Conservation (phyloP, 106 monocot genomes). For the Alisma plantagoaquatica region DNA sequence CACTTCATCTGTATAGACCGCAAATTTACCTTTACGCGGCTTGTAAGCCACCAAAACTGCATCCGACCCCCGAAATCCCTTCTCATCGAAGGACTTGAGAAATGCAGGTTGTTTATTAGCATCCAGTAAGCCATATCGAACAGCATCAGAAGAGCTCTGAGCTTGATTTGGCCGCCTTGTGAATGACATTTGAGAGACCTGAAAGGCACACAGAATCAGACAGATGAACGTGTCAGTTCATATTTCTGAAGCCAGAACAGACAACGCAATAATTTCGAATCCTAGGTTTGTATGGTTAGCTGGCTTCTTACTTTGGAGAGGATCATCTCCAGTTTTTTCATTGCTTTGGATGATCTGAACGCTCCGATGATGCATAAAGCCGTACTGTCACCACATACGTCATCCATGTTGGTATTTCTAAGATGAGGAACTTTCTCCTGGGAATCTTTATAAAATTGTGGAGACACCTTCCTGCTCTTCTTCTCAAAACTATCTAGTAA, state of each 20-base stretch:
- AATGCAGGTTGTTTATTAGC: constrained; percentile 50
- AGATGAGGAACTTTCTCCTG: constrained; percentile 33
- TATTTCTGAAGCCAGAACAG: not conserved
- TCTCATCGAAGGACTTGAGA: constrained; percentile 58
- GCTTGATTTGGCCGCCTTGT: constrained; percentile 34
- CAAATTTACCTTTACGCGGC: constrained; percentile 58
- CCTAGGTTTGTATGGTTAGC: not conserved
- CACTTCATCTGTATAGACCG: constrained; percentile 31
- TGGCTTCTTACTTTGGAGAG: constrained; percentile 36
- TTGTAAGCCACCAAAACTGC: constrained; percentile 74
- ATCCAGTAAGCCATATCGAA: constrained; percentile 69
- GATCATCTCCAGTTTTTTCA: constrained; percentile 42
- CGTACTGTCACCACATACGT: constrained; percentile 49
- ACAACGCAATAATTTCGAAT: not conserved
- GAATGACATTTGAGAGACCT: constrained; percentile 83
- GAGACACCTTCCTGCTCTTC: constrained; percentile 54
- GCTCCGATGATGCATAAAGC: constrained; percentile 74
- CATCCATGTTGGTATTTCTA: constrained; percentile 41
- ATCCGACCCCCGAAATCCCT: constrained; percentile 40
- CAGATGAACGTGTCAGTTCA: not conserved
- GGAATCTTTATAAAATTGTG: constrained; percentile 18
- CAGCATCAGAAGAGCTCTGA: constrained; percentile 13
- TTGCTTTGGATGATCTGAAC: constrained; percentile 52
- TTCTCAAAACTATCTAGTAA: constrained; percentile 75
- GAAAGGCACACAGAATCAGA: constrained; percentile 5